Percentiles rank a stretch among this genome's conserved stretches.
These are phyloP conservation scores for Plectosphaerella sp. DNA, from an alignment of 2,329 filamentous ascomycete genomes.

Conservation along the genomic window DNA sequence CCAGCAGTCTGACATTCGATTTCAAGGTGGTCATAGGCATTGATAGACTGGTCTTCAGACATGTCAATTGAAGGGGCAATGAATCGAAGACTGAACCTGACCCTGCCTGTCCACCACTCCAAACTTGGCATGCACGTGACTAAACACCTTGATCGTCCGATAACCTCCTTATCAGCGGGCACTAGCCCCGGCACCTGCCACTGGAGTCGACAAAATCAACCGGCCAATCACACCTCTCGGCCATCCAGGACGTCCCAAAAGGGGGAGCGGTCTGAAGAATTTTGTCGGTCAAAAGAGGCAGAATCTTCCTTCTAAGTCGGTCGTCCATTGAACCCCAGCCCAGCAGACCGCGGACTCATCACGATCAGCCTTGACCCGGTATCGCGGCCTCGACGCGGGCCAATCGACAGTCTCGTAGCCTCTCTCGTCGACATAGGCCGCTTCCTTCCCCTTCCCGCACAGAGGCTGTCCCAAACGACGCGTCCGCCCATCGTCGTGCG, in stretches of 20 bases:
- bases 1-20: too few species aligned
- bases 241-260: slow-evolving; percentile 2
- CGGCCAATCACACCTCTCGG: too few species aligned
- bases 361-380: neutral
- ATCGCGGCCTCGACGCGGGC: neutral
- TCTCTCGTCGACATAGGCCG: neutral
- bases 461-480: neutral
- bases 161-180: too few species aligned
- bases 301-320: slow-evolving; percentile 19
- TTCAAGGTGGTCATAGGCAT: too few species aligned
- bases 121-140: too few species aligned
- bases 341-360: slow-evolving; percentile 2
- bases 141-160: too few species aligned
- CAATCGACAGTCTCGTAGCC: neutral
- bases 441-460: neutral
- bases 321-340: slow-evolving; percentile 9
- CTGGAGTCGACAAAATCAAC: too few species aligned
- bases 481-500: neutral
- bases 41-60: too few species aligned
- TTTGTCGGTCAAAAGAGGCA: slow-evolving; percentile 35
- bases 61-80: too few species aligned
- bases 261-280: slow-evolving; percentile 32
- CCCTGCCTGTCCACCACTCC: too few species aligned
- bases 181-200: too few species aligned
- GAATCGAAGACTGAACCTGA: too few species aligned